These are phyloP conservation scores for Chaetomium globosum DNA, from an alignment of 2,329 filamentous ascomycete genomes.

Conservation along the genomic window DNA sequence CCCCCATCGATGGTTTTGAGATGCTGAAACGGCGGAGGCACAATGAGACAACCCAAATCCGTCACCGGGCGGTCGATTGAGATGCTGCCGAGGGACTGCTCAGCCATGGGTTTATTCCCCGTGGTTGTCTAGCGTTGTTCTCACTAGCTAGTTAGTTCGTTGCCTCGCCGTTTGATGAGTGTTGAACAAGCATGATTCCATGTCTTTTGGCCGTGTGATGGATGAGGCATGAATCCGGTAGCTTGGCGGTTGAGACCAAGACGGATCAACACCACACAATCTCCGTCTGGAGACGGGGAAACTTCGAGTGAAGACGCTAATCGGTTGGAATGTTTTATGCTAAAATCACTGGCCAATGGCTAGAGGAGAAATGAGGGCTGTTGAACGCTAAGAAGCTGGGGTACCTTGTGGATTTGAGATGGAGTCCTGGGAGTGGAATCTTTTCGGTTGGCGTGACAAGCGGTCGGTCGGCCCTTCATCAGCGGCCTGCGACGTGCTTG, in stretches of 20 bases:
- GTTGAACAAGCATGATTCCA: not conserved
- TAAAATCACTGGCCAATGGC: conserved; percentile 8
- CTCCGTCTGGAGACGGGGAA: not conserved
- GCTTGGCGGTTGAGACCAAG: not conserved
- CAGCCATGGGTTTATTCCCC: not conserved
- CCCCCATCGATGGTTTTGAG: not conserved
- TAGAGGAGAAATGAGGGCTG: not conserved
- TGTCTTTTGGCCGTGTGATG: not conserved
- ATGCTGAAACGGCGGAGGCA: not conserved
- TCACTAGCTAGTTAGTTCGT: too few relatives aligned
- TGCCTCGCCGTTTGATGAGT: not conserved
- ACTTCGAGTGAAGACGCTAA: conserved; percentile 3
- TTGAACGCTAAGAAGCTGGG: not conserved
- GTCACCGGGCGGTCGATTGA: not conserved
- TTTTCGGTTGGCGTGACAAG: not conserved
- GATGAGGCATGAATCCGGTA: not conserved
- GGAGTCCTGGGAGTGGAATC: not conserved
- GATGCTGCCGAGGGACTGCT: not conserved
- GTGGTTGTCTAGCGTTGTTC: not conserved
- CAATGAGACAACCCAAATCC: not conserved
- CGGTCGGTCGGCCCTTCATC: conserved; percentile 1
- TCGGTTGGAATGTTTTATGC: not conserved
- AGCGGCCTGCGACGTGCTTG: not conserved
- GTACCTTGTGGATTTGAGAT: not conserved
- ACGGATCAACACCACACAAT: not conserved